phyloP scores from a whole-genome alignment of 2,329 filamentous ascomycete species.

The Aspergillus persii region DNA sequence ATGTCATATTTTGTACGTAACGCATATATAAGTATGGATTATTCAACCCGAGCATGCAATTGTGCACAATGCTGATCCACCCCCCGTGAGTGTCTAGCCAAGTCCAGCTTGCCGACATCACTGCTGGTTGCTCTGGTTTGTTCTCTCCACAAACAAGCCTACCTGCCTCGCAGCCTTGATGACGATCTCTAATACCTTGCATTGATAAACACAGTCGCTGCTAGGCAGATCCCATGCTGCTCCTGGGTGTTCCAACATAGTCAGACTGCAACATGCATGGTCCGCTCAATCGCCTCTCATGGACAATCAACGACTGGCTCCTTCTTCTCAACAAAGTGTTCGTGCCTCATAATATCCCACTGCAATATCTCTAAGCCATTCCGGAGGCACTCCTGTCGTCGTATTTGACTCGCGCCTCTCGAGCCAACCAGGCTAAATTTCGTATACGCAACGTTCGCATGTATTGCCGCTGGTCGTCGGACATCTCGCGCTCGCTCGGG shows the following conservation, averaged over 20 bases:
- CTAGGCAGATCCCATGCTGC: neutral
- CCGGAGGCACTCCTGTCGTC: neutral
- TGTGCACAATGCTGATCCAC: no score
- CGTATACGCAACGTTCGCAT: slow-evolving; percentile 28
- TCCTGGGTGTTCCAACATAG: neutral
- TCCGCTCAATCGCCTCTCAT: neutral
- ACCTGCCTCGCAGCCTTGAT: neutral
- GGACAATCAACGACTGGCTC: neutral
- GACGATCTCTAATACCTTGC: no score
- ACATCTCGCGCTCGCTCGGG: slow-evolving; percentile 10
- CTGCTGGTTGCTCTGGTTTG: neutral
- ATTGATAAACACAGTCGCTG: neutral
- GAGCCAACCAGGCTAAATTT: slow-evolving; percentile 22
- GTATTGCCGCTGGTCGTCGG: slow-evolving; percentile 27
- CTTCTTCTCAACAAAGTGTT: neutral
- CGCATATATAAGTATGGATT: neutral
- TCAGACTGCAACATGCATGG: neutral
- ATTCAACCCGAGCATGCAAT: neutral
- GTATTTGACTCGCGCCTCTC: slow-evolving; percentile 9
- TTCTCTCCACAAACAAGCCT: neutral
- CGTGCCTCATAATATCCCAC: neutral
- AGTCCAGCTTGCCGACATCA: neutral
- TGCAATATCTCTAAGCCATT: neutral
- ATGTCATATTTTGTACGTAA: neutral
- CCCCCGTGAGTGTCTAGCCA: neutral